These are phyloP conservation scores for Geosmithia putterillii DNA, from an alignment of 2,329 filamentous ascomycete species.

Conservation along the genomic window DNA sequence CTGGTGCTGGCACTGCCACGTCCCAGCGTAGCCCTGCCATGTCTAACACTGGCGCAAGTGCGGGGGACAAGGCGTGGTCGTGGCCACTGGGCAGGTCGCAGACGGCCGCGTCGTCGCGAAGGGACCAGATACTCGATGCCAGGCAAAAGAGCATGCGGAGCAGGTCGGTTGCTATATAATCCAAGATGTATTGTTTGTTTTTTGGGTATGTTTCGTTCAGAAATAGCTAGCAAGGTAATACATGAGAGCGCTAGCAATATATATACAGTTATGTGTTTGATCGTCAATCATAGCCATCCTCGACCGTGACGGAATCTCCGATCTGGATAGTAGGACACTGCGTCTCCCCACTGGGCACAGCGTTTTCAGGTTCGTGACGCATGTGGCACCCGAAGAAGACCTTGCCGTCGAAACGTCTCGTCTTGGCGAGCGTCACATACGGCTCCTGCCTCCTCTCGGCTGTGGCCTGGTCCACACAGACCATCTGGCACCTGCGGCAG, in stretches of 20 bases:
- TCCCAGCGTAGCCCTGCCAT: background rate
- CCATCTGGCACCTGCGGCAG: constrained; percentile 89
- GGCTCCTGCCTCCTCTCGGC: constrained; percentile 72
- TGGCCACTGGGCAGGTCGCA: background rate
- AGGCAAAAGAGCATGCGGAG: constrained; percentile 11
- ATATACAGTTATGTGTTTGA: too few relatives aligned
- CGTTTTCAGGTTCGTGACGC: constrained; percentile 27
- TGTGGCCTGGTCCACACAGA: constrained; percentile 81
- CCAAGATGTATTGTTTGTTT: background rate
- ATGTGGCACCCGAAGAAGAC: constrained; percentile 84
- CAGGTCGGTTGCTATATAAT: constrained; percentile 3
- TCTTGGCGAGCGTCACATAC: constrained; percentile 79
- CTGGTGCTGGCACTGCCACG: too few relatives aligned
- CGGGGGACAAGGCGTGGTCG: background rate
- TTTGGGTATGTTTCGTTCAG: too few relatives aligned
- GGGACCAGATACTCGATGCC: constrained; percentile 10
- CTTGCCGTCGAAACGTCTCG: constrained; percentile 68
- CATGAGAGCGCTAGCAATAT: too few relatives aligned
- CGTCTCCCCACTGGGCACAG: constrained; percentile 6
- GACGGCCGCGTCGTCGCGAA: constrained; percentile 7
- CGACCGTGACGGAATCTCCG: constrained; percentile 28
- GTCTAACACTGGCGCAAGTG: background rate
- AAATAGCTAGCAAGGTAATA: background rate
- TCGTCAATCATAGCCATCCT: background rate
- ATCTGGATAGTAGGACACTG: constrained; percentile 30